Evolutionary conservation across 208 protist genomes (phyloP), one percentile per base, ranked within the genome.

Genomic region (Trypanosoma melophagium): DNA sequence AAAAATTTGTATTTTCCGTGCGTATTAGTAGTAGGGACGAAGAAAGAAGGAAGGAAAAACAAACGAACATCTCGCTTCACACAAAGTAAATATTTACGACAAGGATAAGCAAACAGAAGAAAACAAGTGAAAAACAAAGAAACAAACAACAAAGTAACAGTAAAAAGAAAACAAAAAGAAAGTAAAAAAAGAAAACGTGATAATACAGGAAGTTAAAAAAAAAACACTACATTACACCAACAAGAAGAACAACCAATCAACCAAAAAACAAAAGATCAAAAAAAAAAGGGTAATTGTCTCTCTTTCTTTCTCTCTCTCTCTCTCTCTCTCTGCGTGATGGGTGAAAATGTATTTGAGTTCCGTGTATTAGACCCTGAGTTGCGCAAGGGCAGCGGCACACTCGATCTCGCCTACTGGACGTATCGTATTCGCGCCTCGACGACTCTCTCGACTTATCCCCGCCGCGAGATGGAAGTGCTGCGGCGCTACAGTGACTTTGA

Each of bases 401-500:
- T 97, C n/a, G 86, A 94, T 53, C 70, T 93, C 54, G 58, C 80
- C 41, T 91, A 95, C 80, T 96, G 86, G 79, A 69, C 71, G 16
- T 97, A 96, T 67, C 71, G 77, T 12, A 79, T 97, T 55, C 64
- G 55, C 22, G 45, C 54, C 45, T 35, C 44, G 31, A 83, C 78
- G 28, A 83, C 67, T 0, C 71, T 89, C 7, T 22, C 66, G 14
- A 66, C 17, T 62, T 73, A 47, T 45, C 67, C 49, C 0, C 60
- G 60, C 35, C 71, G 71, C 14, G 64, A 85, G 8, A 64, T 77
- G 53, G 72, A 64, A 19, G 83, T 63, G 55, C 77, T 75, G 55
- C 84, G 93, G 22, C 85, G 93, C 28, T 97, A 96, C 74, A 90
- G 74, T 50, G 93, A 97, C 76, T 97, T 97, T 60, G 85, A 91